Evolutionary conservation across 176 grass and related monocot genomes (phyloP).

Genomic region (Carex scoparia): DNA sequence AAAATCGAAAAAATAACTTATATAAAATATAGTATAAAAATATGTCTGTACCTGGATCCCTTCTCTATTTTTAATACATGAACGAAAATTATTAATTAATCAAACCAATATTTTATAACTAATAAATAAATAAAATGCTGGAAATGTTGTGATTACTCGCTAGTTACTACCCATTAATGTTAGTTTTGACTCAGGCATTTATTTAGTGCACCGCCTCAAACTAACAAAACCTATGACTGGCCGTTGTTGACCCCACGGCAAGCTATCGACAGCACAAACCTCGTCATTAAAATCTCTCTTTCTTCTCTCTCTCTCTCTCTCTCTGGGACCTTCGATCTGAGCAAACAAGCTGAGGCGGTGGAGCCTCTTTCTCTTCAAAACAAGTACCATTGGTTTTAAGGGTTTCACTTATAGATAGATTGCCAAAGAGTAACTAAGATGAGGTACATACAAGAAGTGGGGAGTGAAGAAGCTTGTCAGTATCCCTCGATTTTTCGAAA

Average conservation of each 20-base stretch:
- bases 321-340: constrained; percentile 5
- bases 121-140: background rate
- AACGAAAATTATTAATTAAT: background rate
- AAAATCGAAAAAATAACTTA: too few relatives aligned
- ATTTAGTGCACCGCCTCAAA: background rate
- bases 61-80: background rate
- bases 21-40: too few relatives aligned
- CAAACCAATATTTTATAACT: background rate
- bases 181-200: background rate
- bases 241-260: constrained; percentile 19
- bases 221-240: background rate
- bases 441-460: constrained; percentile 25
- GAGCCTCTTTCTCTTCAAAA: background rate
- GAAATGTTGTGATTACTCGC: background rate
- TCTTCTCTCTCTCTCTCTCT: background rate
- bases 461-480: background rate
- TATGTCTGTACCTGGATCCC: too few relatives aligned
- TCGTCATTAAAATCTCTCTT: background rate
- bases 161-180: background rate
- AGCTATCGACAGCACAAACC: background rate
- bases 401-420: background rate
- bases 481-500: constrained; percentile 33
- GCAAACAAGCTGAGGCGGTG: background rate
- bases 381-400: background rate
- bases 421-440: background rate